Evolutionary conservation across 1,284 basidiomycete species (phyloP).

Genomic region (Bondarzewia mesenterica): DNA sequence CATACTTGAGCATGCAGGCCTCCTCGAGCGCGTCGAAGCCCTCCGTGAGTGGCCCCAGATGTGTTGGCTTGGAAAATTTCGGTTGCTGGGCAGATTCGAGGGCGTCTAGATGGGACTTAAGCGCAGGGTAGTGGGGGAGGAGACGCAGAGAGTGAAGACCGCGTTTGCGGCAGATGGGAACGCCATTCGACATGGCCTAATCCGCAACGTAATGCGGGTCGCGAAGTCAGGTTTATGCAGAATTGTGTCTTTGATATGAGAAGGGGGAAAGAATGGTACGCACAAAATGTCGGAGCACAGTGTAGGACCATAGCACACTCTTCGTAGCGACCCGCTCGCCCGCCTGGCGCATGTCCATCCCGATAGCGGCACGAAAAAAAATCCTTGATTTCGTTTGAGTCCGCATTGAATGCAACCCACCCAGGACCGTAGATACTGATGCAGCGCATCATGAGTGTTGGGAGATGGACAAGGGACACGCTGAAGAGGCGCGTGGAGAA

Average conservation of each 20-base stretch:
- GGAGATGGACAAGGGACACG: slow-evolving; percentile 52
- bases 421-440: slow-evolving; percentile 49
- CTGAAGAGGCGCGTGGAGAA: slow-evolving; percentile 61
- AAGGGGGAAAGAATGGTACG: slow-evolving; percentile 16
- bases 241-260: background rate
- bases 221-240: background rate
- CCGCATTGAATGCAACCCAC: slow-evolving; percentile 58
- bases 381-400: slow-evolving; percentile 60
- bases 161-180: slow-evolving; percentile 49
- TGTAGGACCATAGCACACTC: slow-evolving; percentile 70
- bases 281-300: slow-evolving; percentile 63
- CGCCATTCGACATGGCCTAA: slow-evolving; percentile 57
- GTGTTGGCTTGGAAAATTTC: slow-evolving; percentile 52
- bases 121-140: slow-evolving; percentile 47
- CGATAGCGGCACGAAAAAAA: slow-evolving; percentile 57
- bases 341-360: slow-evolving; percentile 66
- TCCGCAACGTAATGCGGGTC: background rate
- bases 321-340: slow-evolving; percentile 69
- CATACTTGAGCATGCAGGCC: slow-evolving; percentile 45
- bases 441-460: slow-evolving; percentile 57
- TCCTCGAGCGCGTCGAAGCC: slow-evolving; percentile 53
- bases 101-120: slow-evolving; percentile 50
- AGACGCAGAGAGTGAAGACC: slow-evolving; percentile 58
- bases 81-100: slow-evolving; percentile 48
- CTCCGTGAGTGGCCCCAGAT: slow-evolving; percentile 46